Evolutionary conservation across 129 eudicot genomes (phyloP).

Genomic region (sunflower (Helianthus annuus)): DNA sequence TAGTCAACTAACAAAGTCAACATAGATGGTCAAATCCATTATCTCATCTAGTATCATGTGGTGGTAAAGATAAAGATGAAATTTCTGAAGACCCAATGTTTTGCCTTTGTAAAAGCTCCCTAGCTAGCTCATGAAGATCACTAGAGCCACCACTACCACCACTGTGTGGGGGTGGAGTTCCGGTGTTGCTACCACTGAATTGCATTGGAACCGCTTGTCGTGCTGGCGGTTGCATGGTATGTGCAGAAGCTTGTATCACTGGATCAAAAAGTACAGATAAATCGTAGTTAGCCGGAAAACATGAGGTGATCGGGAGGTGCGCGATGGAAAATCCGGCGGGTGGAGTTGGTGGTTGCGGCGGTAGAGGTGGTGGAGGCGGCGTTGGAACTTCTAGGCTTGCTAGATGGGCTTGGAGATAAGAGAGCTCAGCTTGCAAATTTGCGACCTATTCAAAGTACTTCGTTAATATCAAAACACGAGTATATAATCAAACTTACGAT

Average conservation of each 20-base stretch:
- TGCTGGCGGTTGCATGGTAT: slow-evolving; percentile 41
- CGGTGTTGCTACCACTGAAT: slow-evolving; percentile 29
- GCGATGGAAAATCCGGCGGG: slow-evolving; percentile 43
- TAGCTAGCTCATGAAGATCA: slow-evolving; percentile 76
- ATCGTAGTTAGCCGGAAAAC: slow-evolving; percentile 54
- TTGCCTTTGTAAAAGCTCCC: slow-evolving; percentile 63
- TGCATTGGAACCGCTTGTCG: slow-evolving; percentile 42
- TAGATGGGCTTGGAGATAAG: slow-evolving; percentile 78
- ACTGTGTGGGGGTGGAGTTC: slow-evolving; percentile 27
- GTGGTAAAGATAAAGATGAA: slow-evolving; percentile 53
- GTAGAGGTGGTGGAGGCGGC: slow-evolving; percentile 54
- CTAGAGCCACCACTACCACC: slow-evolving; percentile 33
- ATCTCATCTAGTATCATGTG: slow-evolving; percentile 41
- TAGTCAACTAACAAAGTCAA: slow-evolving; percentile 33
- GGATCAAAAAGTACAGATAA: slow-evolving; percentile 69
- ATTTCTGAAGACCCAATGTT: slow-evolving; percentile 41
- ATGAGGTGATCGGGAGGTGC: slow-evolving; percentile 57
- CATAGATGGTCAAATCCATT: slow-evolving; percentile 26
- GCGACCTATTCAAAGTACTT: slow-evolving; percentile 47
- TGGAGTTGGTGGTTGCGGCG: slow-evolving; percentile 28
- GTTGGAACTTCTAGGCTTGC: slow-evolving; percentile 71
- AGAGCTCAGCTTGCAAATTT: slow-evolving; percentile 72
- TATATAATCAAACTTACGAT: no score
- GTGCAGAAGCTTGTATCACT: slow-evolving; percentile 43
- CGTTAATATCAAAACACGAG: no score